Evolutionary conservation across 2,329 filamentous ascomycete genomes (phyloP).

Genomic region (Diplocarpon mali): DNA sequence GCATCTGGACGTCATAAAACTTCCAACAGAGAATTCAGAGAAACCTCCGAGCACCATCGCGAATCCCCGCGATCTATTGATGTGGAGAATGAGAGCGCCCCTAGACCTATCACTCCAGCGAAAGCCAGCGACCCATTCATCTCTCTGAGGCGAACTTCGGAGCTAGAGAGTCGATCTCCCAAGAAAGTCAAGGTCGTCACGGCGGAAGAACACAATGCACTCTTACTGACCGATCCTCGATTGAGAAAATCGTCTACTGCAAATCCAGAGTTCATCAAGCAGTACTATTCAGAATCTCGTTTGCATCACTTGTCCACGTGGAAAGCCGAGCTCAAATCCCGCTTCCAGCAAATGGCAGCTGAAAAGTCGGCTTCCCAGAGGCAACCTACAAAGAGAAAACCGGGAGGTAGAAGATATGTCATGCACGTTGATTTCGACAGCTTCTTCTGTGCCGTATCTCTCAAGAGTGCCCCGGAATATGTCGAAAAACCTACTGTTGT

Average conservation of each 20-base stretch:
- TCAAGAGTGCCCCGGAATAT: slow-evolving; percentile 65
- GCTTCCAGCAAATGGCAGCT: slow-evolving; percentile 68
- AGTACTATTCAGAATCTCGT: slow-evolving; percentile 91
- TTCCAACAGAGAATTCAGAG: background rate
- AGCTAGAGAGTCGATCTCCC: slow-evolving; percentile 10
- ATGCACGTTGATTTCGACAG: slow-evolving; percentile 97
- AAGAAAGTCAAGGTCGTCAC: slow-evolving; percentile 41
- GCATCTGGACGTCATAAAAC: background rate
- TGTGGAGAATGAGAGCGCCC: no score
- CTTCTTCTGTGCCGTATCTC: slow-evolving; percentile 91
- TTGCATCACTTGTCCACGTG: slow-evolving; percentile 91
- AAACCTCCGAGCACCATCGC: background rate
- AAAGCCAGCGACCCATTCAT: background rate
- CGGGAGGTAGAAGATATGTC: slow-evolving; percentile 65
- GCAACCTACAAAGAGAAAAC: slow-evolving; percentile 37
- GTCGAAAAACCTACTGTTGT: slow-evolving; percentile 75
- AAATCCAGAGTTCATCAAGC: slow-evolving; percentile 85
- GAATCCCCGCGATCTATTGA: background rate
- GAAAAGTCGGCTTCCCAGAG: slow-evolving; percentile 49
- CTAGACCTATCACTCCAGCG: background rate
- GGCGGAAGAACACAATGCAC: slow-evolving; percentile 85
- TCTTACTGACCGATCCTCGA: slow-evolving; percentile 71
- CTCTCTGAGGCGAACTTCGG: slow-evolving; percentile 8
- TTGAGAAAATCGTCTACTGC: slow-evolving; percentile 82
- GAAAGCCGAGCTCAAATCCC: slow-evolving; percentile 89